Percentiles rank a stretch among this genome's conserved stretches.
Conservation (phyloP, 305 asterid genomes). For the Solanum hybrid region DNA sequence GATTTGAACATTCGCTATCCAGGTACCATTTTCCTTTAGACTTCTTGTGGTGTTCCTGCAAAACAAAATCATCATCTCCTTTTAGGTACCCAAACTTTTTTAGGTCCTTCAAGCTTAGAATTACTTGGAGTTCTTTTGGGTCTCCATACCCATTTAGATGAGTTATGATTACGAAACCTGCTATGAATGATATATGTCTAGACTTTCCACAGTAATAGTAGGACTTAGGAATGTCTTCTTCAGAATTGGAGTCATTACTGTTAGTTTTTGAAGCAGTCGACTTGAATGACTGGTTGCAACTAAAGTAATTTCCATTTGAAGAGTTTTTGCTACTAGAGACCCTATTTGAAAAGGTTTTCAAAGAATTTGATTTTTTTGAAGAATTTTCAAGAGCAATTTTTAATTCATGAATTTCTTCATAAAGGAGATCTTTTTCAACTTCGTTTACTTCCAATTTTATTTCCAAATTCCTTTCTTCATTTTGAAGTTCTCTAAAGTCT, state of each 20-base stretch:
- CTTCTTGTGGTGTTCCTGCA: too few species aligned
- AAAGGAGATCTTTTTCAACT: neutral
- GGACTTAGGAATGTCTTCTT: neutral
- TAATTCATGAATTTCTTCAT: too few species aligned
- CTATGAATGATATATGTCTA: too few species aligned
- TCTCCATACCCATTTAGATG: neutral
- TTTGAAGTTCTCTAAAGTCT: neutral
- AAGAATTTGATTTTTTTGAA: too few species aligned
- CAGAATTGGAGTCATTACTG: neutral
- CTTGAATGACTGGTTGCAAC: too few species aligned
- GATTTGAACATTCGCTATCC: too few species aligned
- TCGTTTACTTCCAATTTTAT: neutral
- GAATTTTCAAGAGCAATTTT: too few species aligned
- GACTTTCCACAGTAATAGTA: too few species aligned
- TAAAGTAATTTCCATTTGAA: neutral
- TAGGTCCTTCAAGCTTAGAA: neutral
- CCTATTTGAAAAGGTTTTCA: neutral
- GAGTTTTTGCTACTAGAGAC: neutral
- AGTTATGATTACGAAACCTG: too few species aligned
- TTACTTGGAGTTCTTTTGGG: neutral
- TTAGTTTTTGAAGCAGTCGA: too few species aligned
- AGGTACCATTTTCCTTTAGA: neutral
- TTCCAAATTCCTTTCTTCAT: neutral
- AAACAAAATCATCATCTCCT: neutral
- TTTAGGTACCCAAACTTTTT: neutral